A percentile compares a stretch with the other conserved stretches of the same genome.
Conservation (phyloP, 352 stramenopile genomes). For the Phytophthora multivora region DNA sequence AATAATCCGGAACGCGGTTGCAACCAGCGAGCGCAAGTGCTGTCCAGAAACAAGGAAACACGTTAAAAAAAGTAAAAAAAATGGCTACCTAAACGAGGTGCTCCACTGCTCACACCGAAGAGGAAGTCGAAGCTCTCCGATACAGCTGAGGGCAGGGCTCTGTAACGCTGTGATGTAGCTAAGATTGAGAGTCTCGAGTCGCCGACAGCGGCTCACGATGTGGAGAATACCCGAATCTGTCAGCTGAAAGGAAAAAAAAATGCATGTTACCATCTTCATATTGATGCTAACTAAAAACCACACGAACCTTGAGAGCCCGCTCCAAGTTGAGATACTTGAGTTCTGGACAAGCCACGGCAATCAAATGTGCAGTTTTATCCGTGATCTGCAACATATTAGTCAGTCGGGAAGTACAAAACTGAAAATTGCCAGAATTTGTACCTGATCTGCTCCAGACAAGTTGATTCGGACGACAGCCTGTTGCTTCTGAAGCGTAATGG, state of each 20-base stretch:
- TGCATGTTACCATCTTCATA: background rate
- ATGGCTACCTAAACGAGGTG: too few relatives aligned
- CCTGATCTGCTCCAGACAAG: conserved; percentile 61
- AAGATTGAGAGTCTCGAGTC: conserved; percentile 59
- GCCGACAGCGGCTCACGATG: conserved; percentile 52
- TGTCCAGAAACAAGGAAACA: conserved; percentile 12
- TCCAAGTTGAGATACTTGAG: conserved; percentile 53
- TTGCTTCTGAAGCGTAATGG: background rate
- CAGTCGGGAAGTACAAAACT: conserved; percentile 2
- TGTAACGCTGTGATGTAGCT: conserved; percentile 59
- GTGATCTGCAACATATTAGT: conserved; percentile 41
- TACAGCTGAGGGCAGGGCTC: conserved; percentile 52
- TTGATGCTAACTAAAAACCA: background rate
- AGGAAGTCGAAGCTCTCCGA: conserved; percentile 55
- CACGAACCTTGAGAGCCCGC: conserved; percentile 44
- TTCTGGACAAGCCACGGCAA: conserved; percentile 37
- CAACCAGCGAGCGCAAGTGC: conserved; percentile 78
- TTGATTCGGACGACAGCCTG: conserved; percentile 46
- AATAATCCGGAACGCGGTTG: conserved; percentile 72
- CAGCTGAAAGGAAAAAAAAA: conserved; percentile 37
- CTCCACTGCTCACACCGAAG: conserved; percentile 51
- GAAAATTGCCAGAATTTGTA: conserved; percentile 11
- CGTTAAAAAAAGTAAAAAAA: too few relatives aligned
- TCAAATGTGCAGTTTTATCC: conserved; percentile 43
- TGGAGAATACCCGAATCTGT: conserved; percentile 63